Conservation (phyloP, 1,284 basidiomycete genomes). For the Cryptococcus sp. region DNA sequence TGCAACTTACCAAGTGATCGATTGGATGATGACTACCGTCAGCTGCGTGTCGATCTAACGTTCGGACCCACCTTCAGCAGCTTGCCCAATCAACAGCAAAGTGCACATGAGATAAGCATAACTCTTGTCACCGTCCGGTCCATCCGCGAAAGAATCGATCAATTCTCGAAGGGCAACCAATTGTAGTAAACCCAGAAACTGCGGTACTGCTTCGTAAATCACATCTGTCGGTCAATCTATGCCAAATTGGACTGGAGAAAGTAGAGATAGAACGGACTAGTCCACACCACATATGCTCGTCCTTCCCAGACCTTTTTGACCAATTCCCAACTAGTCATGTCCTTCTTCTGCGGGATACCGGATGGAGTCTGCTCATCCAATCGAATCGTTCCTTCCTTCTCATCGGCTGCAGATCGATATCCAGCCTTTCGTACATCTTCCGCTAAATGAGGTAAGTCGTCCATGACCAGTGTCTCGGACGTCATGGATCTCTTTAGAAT, state of each 20-base stretch:
- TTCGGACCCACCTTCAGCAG: constrained; percentile 19
- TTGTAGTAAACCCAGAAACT: constrained; percentile 30
- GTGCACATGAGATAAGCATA: constrained; percentile 45
- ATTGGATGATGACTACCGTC: constrained; percentile 22
- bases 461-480: constrained; percentile 25
- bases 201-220: constrained; percentile 27
- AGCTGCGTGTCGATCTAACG: not conserved
- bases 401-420: constrained; percentile 4
- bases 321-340: constrained; percentile 28
- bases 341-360: constrained; percentile 1
- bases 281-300: constrained; percentile 22
- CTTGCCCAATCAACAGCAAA: constrained; percentile 39
- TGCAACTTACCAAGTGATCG: constrained; percentile 21
- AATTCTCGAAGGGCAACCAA: constrained; percentile 39
- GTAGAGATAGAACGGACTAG: constrained; percentile 31
- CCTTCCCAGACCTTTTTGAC: constrained; percentile 32
- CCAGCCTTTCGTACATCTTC: constrained; percentile 30
- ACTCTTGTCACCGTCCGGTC: constrained; percentile 20
- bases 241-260: not conserved
- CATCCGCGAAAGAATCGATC: constrained; percentile 30
- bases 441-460: constrained; percentile 41
- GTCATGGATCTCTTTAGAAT: constrained; percentile 25
- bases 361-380: constrained; percentile 3
- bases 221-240: constrained; percentile 20
- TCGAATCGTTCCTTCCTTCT: constrained; percentile 3